Evolutionary conservation across 2,329 filamentous ascomycete species (phyloP).

Genomic region (Furcasterigmium sp.): DNA sequence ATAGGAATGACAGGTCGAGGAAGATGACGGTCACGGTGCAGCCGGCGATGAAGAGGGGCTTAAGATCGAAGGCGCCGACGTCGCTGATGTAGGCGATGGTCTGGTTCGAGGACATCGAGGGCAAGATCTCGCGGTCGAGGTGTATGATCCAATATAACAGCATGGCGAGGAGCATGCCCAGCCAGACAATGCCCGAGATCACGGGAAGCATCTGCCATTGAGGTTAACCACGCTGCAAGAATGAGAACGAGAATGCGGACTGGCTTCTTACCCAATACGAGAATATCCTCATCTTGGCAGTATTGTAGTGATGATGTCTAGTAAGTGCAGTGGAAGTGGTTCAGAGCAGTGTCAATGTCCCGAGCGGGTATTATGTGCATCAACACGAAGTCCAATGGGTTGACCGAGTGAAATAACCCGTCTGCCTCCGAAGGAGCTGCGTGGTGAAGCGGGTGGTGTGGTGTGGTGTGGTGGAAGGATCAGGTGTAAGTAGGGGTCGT

Average conservation of each 20-base stretch:
- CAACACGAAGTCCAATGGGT: no score
- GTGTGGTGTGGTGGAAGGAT: no score
- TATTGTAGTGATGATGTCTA: not conserved
- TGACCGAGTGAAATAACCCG: no score
- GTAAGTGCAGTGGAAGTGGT: not conserved
- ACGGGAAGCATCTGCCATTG: conserved; percentile 66
- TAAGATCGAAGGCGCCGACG: conserved; percentile 55
- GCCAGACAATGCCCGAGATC: conserved; percentile 60
- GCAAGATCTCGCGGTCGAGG: conserved; percentile 48
- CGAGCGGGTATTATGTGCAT: no score
- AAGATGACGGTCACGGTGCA: conserved; percentile 68
- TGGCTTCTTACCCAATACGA: conserved; percentile 34
- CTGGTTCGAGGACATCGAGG: conserved; percentile 54
- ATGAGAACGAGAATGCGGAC: no score
- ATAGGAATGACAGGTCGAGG: conserved; percentile 73
- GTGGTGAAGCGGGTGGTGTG: no score
- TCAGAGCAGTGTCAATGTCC: no score
- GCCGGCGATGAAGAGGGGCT: conserved; percentile 75
- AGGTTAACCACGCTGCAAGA: no score
- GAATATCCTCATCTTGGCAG: conserved; percentile 11
- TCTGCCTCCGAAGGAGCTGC: no score
- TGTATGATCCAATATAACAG: conserved; percentile 64
- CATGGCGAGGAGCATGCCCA: conserved; percentile 63
- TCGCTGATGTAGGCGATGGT: conserved; percentile 69
- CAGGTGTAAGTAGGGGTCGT: no score